Conservation (phyloP, 495 filamentous ascomycete species). For the Podospora bellae-mahoneyi region DNA sequence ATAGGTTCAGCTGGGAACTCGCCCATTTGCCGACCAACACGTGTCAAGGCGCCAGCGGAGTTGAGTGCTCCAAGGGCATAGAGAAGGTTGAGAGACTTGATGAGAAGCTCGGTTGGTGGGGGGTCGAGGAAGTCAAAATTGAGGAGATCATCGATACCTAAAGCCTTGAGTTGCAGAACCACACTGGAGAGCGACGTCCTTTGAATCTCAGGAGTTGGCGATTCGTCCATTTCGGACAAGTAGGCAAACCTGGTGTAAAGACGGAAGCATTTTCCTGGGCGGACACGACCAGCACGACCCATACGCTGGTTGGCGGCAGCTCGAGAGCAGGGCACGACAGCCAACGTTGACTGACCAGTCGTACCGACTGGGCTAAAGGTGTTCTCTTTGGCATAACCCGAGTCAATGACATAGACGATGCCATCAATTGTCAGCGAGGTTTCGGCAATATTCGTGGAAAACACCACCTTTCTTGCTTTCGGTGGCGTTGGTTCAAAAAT, state of each 20-base stretch:
- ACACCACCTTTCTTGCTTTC: conserved; percentile 76
- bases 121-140: conserved; percentile 98
- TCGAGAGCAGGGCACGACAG: conserved; percentile 89
- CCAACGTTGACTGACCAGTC: conserved; percentile 87
- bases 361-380: conserved; percentile 73
- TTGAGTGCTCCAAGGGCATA: conserved; percentile 91
- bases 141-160: conserved; percentile 91
- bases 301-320: conserved; percentile 91
- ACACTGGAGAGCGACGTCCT: conserved; percentile 81
- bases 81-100: conserved; percentile 84
- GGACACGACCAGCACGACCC: conserved; percentile 88
- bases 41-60: conserved; percentile 84
- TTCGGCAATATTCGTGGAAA: conserved; percentile 89
- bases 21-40: conserved; percentile 91
- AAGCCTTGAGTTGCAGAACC: conserved; percentile 80
- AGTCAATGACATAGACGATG: conserved; percentile 88
- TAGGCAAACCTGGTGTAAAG: conserved; percentile 94
- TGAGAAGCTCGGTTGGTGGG: conserved; percentile 85
- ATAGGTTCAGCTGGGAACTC: conserved; percentile 95
- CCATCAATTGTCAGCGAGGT: conserved; percentile 87
- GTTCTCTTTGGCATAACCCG: conserved; percentile 93
- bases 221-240: conserved; percentile 91
- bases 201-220: conserved; percentile 91
- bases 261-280: conserved; percentile 91
- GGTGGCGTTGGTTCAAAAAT: conserved; percentile 88